Evolutionary conservation across 768 basidiomycete species (phyloP).

Genomic region (Tricholoma hemisulphureum): DNA sequence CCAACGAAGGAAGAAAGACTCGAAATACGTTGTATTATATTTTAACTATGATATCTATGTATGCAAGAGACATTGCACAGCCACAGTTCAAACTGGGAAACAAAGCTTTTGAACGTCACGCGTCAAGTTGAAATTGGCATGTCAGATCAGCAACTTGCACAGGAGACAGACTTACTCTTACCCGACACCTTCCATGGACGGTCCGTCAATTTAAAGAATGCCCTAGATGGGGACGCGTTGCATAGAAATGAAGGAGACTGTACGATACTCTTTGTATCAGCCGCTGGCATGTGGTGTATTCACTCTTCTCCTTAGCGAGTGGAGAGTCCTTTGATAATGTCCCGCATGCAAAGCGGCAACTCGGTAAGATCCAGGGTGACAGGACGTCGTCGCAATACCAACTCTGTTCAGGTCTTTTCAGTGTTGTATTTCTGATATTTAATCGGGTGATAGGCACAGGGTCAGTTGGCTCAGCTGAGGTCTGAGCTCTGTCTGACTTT

Average conservation of each 20-base stretch:
- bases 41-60: not conserved
- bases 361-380: conserved; percentile 5
- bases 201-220: not conserved
- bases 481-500: not conserved
- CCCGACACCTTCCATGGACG: not conserved
- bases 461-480: conserved; percentile 30
- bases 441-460: conserved; percentile 76
- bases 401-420: conserved; percentile 40
- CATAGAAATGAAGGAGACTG: conserved; percentile 8
- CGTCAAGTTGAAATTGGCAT: no score
- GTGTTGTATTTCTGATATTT: conserved; percentile 66
- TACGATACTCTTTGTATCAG: not conserved
- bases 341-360: conserved; percentile 14
- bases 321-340: conserved; percentile 20
- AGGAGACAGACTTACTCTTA: not conserved
- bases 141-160: not conserved
- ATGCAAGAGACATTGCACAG: not conserved
- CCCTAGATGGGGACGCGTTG: conserved; percentile 10
- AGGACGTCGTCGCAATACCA: not conserved
- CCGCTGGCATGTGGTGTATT: not conserved
- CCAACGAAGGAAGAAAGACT: not conserved
- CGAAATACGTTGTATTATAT: not conserved
- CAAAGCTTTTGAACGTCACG: no score
- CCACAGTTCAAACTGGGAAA: not conserved
- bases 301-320: conserved; percentile 1